A percentile compares a stretch with the other conserved stretches of the same genome.
phyloP scores from a whole-genome alignment of 768 basidiomycete species.

The Pisolithus sp. region DNA sequence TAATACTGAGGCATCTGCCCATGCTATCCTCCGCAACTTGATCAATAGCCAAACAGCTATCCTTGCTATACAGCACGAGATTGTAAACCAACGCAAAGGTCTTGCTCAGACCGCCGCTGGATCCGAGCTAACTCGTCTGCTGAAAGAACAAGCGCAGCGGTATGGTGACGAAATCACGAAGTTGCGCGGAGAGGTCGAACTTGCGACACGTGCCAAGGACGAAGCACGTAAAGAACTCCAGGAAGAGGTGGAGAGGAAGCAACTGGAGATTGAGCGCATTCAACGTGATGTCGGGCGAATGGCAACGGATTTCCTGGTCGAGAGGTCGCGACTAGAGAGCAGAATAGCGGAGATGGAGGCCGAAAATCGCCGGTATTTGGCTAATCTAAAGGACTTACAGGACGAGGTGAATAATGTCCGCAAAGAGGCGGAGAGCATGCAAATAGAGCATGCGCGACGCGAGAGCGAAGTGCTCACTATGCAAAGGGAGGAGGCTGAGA shows the following conservation, averaged over 20 bases:
- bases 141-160: conserved; percentile 40
- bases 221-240: conserved; percentile 41
- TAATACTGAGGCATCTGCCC: conserved; percentile 36
- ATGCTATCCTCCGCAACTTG: conserved; percentile 36
- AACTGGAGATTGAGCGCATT: conserved; percentile 37
- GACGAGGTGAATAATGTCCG: conserved; percentile 24
- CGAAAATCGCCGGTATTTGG: conserved; percentile 12
- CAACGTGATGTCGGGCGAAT: conserved; percentile 35
- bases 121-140: conserved; percentile 43
- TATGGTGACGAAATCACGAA: conserved; percentile 43
- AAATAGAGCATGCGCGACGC: conserved; percentile 22
- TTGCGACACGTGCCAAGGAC: conserved; percentile 38
- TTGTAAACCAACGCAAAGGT: conserved; percentile 43
- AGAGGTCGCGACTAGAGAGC: conserved; percentile 30
- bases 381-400: conserved; percentile 20
- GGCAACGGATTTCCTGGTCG: conserved; percentile 32
- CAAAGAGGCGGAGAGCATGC: conserved; percentile 22
- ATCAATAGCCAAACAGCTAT: conserved; percentile 34
- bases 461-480: conserved; percentile 21
- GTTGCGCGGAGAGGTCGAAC: conserved; percentile 42
- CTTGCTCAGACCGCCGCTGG: conserved; percentile 50
- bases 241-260: conserved; percentile 36
- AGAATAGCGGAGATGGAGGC: conserved; percentile 22
- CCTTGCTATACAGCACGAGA: conserved; percentile 50
- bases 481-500: conserved; percentile 21